These are phyloP conservation scores for Amoeboaphelidium occidentale DNA, from an alignment of 371 early-diverging fungal species.

Conservation along the genomic window DNA sequence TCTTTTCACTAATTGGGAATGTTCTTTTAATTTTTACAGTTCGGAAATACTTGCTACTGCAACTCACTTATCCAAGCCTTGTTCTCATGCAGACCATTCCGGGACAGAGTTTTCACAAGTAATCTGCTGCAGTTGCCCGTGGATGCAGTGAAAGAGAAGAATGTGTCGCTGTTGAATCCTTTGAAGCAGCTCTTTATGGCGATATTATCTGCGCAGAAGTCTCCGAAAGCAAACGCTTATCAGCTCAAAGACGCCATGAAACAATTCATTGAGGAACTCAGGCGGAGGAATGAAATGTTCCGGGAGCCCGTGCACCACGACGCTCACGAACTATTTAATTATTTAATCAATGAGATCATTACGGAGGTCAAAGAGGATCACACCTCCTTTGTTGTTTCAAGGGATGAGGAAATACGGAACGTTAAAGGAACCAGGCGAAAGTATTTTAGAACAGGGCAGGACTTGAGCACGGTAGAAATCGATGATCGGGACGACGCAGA, in stretches of 20 bases:
- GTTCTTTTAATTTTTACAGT: not conserved
- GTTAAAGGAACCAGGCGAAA: too few species aligned
- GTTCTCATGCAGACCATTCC: not conserved
- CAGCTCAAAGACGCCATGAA: too few species aligned
- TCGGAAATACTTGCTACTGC: slow-evolving; percentile 1
- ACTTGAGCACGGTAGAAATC: too few species aligned
- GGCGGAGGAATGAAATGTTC: not conserved
- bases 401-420: too few species aligned
- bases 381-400: too few species aligned
- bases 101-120: not conserved
- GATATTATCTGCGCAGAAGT: too few species aligned
- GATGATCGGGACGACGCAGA: not conserved
- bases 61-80: not conserved
- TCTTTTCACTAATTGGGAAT: too few species aligned
- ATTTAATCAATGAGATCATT: not conserved
- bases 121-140: too few species aligned
- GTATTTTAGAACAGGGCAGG: too few species aligned
- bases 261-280: not conserved
- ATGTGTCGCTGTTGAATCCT: not conserved
- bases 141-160: not conserved
- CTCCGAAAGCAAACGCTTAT: too few species aligned
- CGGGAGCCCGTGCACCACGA: not conserved
- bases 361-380: too few species aligned
- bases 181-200: too few species aligned
- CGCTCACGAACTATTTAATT: not conserved